Conservation (phyloP, 2,329 filamentous ascomycete genomes). For the Cordyceps pruinosa region DNA sequence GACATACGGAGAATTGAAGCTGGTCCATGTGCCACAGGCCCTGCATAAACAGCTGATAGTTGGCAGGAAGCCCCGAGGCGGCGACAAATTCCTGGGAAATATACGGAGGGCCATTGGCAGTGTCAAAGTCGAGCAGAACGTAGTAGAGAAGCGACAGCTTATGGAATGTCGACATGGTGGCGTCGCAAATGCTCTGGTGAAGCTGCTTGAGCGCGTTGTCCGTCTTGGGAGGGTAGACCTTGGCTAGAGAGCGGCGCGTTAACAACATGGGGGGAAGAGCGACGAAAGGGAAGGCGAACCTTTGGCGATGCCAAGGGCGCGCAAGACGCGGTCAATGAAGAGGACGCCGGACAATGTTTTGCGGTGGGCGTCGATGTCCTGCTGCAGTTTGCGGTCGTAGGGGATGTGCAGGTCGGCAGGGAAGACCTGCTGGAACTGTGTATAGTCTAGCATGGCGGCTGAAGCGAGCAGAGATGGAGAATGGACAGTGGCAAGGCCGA, state of each 20-base stretch:
- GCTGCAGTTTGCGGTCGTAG: slow-evolving; percentile 54
- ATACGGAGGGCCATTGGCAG: slow-evolving; percentile 42
- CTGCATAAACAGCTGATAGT: slow-evolving; percentile 74
- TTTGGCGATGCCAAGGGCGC: slow-evolving; percentile 61
- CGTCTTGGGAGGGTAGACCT: slow-evolving; percentile 67
- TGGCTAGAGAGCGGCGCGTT: slow-evolving; percentile 34
- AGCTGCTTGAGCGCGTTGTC: slow-evolving; percentile 61
- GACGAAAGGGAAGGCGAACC: slow-evolving; percentile 37
- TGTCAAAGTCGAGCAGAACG: slow-evolving; percentile 67
- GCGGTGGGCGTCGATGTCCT: slow-evolving; percentile 60
- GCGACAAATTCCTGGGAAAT: slow-evolving; percentile 51
- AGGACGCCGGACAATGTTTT: slow-evolving; percentile 62
- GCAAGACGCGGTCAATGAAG: slow-evolving; percentile 74
- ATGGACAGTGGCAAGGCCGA: not conserved
- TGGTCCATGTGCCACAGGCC: slow-evolving; percentile 77
- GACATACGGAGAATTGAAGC: slow-evolving; percentile 54
- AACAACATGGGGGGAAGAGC: not conserved
- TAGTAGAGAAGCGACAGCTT: slow-evolving; percentile 82
- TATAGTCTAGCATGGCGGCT: slow-evolving; percentile 47
- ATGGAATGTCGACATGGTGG: slow-evolving; percentile 60
- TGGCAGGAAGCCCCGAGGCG: slow-evolving; percentile 60
- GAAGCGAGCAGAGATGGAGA: not conserved
- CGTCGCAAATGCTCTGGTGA: slow-evolving; percentile 62
- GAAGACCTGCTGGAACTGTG: slow-evolving; percentile 64
- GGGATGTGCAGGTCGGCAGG: slow-evolving; percentile 50